Conservation (phyloP, 2,329 filamentous ascomycete genomes). For the Neonectria sp. region DNA sequence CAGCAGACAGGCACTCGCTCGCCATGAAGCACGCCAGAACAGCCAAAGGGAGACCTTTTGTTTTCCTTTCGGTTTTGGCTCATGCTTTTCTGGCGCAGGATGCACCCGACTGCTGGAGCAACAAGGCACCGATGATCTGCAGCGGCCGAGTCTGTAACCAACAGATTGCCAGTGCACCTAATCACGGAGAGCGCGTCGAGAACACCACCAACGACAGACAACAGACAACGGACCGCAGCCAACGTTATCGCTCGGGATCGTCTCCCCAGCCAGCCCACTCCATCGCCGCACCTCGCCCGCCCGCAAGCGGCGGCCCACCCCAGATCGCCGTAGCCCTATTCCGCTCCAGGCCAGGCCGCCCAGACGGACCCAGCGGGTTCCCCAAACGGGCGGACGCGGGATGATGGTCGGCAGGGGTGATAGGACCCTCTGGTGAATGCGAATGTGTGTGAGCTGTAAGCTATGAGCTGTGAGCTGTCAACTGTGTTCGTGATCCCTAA, state of each 20-base stretch:
- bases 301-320: constrained; percentile 19
- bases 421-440: neutral
- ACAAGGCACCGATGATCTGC: constrained; percentile 11
- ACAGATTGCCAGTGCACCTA: neutral
- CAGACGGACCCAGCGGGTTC: constrained; percentile 24
- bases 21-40: constrained; percentile 34
- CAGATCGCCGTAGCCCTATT: constrained; percentile 23
- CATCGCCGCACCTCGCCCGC: constrained; percentile 5
- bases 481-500: neutral
- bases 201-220: neutral
- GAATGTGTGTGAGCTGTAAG: no score
- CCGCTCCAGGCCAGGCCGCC: constrained; percentile 20
- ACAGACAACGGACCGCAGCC: constrained; percentile 7
- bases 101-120: neutral
- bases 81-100: constrained; percentile 2
- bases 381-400: constrained; percentile 27
- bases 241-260: constrained; percentile 16
- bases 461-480: neutral
- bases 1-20: constrained; percentile 37
- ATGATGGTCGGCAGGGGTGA: constrained; percentile 1
- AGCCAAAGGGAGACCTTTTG: neutral
- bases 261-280: neutral
- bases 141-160: neutral
- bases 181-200: constrained; percentile 1
- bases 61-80: constrained; percentile 12